Evolutionary conservation across 164 flowering plant species (phyloP).

Genomic region (Aristolochia contorta): DNA sequence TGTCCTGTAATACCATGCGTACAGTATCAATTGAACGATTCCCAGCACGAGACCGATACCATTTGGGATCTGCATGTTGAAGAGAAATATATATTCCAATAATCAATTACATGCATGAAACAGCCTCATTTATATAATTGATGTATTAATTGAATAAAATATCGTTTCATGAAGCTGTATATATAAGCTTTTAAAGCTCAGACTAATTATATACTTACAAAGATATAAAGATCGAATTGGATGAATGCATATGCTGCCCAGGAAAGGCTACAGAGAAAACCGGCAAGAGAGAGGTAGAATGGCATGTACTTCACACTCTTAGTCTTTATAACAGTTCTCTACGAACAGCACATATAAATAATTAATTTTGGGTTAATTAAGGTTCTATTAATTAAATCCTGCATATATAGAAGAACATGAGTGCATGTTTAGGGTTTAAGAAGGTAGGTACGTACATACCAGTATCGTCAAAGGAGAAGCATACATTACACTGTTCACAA

Average conservation of each 20-base stretch:
- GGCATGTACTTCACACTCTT: slow-evolving; percentile 75
- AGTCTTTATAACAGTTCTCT: slow-evolving; percentile 57
- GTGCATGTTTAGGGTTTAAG: too few species aligned
- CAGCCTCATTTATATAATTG: too few species aligned
- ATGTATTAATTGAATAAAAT: too few species aligned
- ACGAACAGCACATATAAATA: slow-evolving; percentile 2
- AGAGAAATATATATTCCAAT: too few species aligned
- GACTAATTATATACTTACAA: slow-evolving; percentile 29
- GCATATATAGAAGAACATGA: too few species aligned
- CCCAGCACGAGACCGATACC: slow-evolving; percentile 4
- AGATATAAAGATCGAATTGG: slow-evolving; percentile 37
- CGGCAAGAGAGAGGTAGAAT: slow-evolving; percentile 34
- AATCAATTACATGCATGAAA: too few species aligned
- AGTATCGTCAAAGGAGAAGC: slow-evolving; percentile 36
- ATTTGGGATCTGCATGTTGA: slow-evolving; percentile 6
- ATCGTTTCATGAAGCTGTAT: too few species aligned
- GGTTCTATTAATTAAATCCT: too few species aligned
- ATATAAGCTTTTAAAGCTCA: too few species aligned
- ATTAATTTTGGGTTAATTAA: too few species aligned
- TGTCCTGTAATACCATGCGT: slow-evolving; percentile 6
- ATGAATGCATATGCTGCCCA: slow-evolving; percentile 55
- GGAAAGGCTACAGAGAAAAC: slow-evolving; percentile 30
- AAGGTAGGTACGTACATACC: too few species aligned
- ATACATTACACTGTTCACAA: slow-evolving; percentile 58
- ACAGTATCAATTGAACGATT: slow-evolving; percentile 6